Conservation (phyloP, 352 stramenopile species). For the Globisporangium nagaii region DNA sequence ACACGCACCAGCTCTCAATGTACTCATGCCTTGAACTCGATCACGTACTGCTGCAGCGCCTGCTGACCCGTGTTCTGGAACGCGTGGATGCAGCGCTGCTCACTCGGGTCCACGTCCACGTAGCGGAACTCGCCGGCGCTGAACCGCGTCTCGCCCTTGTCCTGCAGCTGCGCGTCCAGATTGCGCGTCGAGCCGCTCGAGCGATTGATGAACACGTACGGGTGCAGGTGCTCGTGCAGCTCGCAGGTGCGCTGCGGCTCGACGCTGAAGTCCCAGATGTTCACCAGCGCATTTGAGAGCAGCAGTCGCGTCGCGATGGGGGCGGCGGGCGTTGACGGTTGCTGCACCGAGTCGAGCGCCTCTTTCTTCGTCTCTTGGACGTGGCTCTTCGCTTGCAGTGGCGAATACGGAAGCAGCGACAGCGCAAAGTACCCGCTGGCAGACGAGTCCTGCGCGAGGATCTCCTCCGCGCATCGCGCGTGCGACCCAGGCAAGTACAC, state of each 20-base stretch:
- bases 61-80: constrained; percentile 22
- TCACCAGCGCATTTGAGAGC: constrained; percentile 27
- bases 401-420: constrained; percentile 4
- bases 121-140: constrained; percentile 22
- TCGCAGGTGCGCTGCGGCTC: constrained; percentile 18
- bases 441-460: not conserved
- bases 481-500: not conserved
- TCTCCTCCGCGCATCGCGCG: not conserved
- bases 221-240: constrained; percentile 30
- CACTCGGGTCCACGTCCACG: constrained; percentile 19
- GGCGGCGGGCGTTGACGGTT: constrained; percentile 4
- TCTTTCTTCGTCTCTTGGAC: not conserved
- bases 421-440: constrained; percentile 8
- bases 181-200: constrained; percentile 20
- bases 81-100: constrained; percentile 22
- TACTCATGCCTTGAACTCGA: constrained; percentile 24
- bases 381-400: not conserved
- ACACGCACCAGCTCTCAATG: not conserved
- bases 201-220: constrained; percentile 42
- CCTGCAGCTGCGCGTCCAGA: constrained; percentile 22
- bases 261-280: constrained; percentile 36
- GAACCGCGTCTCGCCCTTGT: constrained; percentile 20
- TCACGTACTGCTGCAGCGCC: constrained; percentile 29
- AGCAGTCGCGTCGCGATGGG: constrained; percentile 24
- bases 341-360: not conserved